A percentile compares a stretch with the other conserved stretches of the same genome.
Evolutionary conservation across 257 asterid species (phyloP).

Genomic region (Knoxia roxburghii): DNA sequence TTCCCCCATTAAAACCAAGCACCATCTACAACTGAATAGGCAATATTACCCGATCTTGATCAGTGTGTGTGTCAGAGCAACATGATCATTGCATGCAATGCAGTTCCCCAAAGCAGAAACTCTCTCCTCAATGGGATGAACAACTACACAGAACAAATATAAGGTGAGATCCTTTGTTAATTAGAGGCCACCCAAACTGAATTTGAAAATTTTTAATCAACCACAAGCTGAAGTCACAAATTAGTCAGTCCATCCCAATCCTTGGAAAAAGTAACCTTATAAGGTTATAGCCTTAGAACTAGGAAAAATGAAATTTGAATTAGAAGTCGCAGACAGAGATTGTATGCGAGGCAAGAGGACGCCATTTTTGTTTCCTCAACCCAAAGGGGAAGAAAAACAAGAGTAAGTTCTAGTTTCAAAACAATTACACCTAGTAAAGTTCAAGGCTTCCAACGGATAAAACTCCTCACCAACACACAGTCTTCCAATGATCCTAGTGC

Average conservation of each 20-base stretch:
- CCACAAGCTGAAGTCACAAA: background rate
- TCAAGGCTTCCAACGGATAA: background rate
- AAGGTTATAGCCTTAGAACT: background rate
- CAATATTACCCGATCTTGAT: conserved; percentile 65
- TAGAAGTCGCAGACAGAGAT: no score
- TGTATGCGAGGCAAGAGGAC: conserved; percentile 91
- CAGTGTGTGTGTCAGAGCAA: conserved; percentile 90
- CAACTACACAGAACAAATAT: conserved; percentile 36
- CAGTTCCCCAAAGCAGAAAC: conserved; percentile 92
- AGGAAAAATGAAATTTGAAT: background rate
- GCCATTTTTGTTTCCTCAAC: conserved; percentile 86
- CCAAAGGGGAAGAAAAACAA: background rate
- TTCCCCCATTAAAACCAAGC: no score
- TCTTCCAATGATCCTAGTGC: conserved; percentile 86
- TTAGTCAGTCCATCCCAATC: no score
- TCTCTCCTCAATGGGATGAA: conserved; percentile 90
- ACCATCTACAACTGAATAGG: background rate
- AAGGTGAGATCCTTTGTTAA: no score
- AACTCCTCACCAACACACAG: conserved; percentile 70
- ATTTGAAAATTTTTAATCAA: background rate
- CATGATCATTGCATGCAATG: conserved; percentile 87
- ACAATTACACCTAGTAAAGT: background rate
- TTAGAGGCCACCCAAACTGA: background rate
- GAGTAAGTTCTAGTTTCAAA: background rate
- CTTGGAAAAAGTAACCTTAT: no score